Evolutionary conservation across 306 rosid genomes (phyloP).

Genomic region (Lotus japonicus): DNA sequence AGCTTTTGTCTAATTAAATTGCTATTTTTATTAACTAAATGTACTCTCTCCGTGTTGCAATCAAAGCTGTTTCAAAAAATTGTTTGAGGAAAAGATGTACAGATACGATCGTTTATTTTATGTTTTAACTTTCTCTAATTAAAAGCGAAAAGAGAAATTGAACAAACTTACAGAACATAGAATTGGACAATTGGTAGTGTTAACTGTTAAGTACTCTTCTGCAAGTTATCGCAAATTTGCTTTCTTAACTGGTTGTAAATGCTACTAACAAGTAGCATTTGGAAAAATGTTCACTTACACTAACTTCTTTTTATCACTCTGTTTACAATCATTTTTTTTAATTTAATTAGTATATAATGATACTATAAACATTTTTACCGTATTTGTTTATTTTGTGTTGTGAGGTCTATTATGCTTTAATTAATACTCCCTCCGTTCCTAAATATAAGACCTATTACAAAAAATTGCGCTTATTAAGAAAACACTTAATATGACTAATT

Average conservation of each 20-base stretch:
- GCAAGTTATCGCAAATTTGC: not conserved
- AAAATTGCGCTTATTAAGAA: no score
- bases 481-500: no score
- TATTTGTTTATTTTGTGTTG: no score
- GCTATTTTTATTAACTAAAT: not conserved
- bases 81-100: not conserved
- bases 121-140: no score
- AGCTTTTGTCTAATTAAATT: slow-evolving; percentile 5
- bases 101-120: no score
- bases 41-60: not conserved
- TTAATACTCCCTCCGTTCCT: no score
- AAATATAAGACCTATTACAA: no score
- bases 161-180: slow-evolving; percentile 13
- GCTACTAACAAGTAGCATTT: not conserved
- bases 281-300: not conserved
- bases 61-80: not conserved
- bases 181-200: not conserved
- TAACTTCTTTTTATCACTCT: no score
- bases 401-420: no score
- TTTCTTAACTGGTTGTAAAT: not conserved
- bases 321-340: no score
- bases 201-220: not conserved
- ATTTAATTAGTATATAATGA: no score
- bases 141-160: slow-evolving; percentile 10
- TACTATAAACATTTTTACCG: no score